Percentiles rank a stretch among this genome's conserved stretches.
These are phyloP conservation scores for Colletotrichum tropicale DNA, from an alignment of 2,329 filamentous ascomycete genomes.

Conservation along the genomic window DNA sequence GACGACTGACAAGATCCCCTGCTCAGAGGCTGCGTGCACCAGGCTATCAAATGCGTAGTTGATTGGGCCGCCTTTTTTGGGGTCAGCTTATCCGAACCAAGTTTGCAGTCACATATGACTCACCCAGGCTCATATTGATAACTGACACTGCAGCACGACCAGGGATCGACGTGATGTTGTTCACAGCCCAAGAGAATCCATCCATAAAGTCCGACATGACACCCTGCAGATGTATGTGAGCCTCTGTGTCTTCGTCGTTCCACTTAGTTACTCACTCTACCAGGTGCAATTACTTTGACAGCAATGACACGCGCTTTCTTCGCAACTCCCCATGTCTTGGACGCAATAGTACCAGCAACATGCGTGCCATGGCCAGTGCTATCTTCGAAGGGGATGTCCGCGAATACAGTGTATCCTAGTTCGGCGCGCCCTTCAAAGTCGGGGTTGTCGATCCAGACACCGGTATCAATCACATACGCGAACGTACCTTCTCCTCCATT, in stretches of 20 bases:
- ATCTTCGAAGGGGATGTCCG: slow-evolving; percentile 34
- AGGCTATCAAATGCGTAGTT: slow-evolving; percentile 51
- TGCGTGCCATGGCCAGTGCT: slow-evolving; percentile 50
- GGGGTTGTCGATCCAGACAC: slow-evolving; percentile 50
- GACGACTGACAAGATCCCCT: slow-evolving; percentile 55
- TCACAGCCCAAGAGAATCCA: not conserved
- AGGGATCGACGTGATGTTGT: not conserved
- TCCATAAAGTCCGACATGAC: slow-evolving; percentile 5
- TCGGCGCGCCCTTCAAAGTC: slow-evolving; percentile 48
- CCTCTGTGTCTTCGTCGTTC: not conserved
- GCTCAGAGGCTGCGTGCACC: slow-evolving; percentile 47
- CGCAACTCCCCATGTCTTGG: slow-evolving; percentile 47
- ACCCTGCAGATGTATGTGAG: not conserved
- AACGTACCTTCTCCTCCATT: slow-evolving; percentile 45
- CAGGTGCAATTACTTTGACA: slow-evolving; percentile 43
- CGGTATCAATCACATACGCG: slow-evolving; percentile 60
- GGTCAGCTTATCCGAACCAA: not conserved
- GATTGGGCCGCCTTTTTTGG: slow-evolving; percentile 13
- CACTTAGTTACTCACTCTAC: not conserved
- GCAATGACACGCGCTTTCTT: slow-evolving; percentile 45
- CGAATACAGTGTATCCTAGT: slow-evolving; percentile 39
- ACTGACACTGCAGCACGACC: not conserved
- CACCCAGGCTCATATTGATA: not conserved
- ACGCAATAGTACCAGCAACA: slow-evolving; percentile 47
- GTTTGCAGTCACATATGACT: not conserved